Evolutionary conservation across 805 yeast species (phyloP).

Genomic region (Yarrowia osloensis): DNA sequence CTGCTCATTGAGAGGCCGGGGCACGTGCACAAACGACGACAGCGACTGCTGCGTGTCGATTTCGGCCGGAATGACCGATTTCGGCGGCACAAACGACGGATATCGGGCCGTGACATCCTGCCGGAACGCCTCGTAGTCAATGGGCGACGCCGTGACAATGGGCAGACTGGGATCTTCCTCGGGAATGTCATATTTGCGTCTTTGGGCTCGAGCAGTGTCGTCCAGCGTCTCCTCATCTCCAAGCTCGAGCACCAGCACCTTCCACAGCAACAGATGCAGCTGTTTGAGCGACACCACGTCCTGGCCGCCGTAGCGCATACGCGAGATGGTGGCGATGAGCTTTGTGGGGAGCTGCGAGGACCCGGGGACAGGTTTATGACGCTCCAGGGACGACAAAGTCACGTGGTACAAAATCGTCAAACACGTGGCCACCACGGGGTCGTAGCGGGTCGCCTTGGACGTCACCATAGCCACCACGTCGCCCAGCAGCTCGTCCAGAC

Average conservation of each 20-base stretch:
- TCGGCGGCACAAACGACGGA: conserved; percentile 65
- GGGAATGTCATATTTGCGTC: conserved; percentile 47
- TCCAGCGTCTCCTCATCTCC: conserved; percentile 54
- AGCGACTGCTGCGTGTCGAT: conserved; percentile 55
- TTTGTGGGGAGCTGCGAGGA: neutral
- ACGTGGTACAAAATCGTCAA: conserved; percentile 11
- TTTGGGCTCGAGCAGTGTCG: conserved; percentile 51
- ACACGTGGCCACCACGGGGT: neutral
- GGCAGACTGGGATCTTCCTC: conserved; percentile 36
- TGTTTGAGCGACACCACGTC: conserved; percentile 50
- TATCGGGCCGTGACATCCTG: conserved; percentile 73
- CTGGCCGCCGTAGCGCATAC: conserved; percentile 13
- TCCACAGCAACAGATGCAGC: conserved; percentile 52
- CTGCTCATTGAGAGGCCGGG: conserved; percentile 53
- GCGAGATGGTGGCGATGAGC: neutral
- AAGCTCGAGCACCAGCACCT: neutral
- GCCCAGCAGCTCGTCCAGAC: neutral
- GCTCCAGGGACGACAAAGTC: neutral
- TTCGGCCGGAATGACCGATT: conserved; percentile 50
- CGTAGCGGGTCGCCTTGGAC: neutral
- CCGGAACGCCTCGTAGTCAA: conserved; percentile 80
- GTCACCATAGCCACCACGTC: conserved; percentile 6
- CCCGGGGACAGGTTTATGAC: no score
- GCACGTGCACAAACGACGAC: conserved; percentile 60
- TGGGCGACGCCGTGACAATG: conserved; percentile 62